A percentile compares a stretch with the other conserved stretches of the same genome.
phyloP scores from a whole-genome alignment of 2,329 filamentous ascomycete species.

The Aspergillus aculeatus region DNA sequence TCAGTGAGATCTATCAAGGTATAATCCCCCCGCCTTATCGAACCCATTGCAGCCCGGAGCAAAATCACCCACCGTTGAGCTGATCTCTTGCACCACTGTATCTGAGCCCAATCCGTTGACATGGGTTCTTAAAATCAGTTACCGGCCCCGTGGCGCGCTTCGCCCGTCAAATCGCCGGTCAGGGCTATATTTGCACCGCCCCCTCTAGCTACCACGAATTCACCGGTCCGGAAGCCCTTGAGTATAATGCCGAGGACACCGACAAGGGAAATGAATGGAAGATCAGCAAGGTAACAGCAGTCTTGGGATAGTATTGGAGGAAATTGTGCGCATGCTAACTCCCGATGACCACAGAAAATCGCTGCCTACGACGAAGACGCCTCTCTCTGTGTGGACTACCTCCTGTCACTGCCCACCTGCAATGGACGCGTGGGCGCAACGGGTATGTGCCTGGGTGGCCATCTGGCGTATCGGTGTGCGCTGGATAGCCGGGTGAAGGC shows the following conservation, averaged over 20 bases:
- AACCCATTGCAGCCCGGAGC: not conserved
- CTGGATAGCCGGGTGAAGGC: conserved; percentile 75
- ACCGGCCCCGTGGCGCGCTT: conserved; percentile 88
- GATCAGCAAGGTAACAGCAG: conserved; percentile 63
- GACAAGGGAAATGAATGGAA: conserved; percentile 87
- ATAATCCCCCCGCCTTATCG: conserved; percentile 7
- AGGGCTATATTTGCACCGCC: conserved; percentile 90
- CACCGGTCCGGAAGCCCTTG: conserved; percentile 75
- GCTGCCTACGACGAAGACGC: conserved; percentile 83
- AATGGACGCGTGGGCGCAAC: conserved; percentile 76
- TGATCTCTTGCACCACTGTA: not conserved
- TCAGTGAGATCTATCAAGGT: conserved; percentile 97
- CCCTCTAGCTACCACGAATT: conserved; percentile 94
- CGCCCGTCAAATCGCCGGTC: conserved; percentile 84
- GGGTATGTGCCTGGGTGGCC: conserved; percentile 92
- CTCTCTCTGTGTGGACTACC: conserved; percentile 64
- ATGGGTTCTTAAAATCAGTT: conserved; percentile 51
- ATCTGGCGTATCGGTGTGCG: conserved; percentile 71
- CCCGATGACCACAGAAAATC: conserved; percentile 58
- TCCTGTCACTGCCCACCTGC: conserved; percentile 72
- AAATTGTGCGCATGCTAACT: not conserved
- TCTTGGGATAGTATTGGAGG: not conserved
- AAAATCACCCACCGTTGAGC: not conserved
- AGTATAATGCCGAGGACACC: conserved; percentile 85
- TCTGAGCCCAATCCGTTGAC: not conserved